Conservation (phyloP, 257 asterid species). For the Lavandula angustifolia region DNA sequence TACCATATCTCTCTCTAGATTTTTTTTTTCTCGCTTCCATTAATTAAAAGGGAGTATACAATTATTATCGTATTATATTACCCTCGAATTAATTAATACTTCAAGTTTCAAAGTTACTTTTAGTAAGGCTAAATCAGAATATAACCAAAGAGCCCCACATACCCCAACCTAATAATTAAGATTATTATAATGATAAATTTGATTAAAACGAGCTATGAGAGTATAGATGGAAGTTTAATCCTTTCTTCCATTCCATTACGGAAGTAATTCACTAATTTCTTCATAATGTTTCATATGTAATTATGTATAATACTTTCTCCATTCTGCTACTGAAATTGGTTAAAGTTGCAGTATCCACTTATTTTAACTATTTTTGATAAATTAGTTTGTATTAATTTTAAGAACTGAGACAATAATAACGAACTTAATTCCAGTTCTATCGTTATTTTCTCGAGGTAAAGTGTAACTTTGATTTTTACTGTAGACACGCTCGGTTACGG, state of each 20-base stretch:
- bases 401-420: too few species aligned
- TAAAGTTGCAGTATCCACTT: too few species aligned
- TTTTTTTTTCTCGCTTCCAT: slow-evolving; percentile 35
- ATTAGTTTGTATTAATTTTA: too few species aligned
- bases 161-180: slow-evolving; percentile 10
- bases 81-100: slow-evolving; percentile 23
- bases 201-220: too few species aligned
- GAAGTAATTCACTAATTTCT: too few species aligned
- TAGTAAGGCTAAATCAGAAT: slow-evolving; percentile 37
- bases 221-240: too few species aligned
- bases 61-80: slow-evolving; percentile 23
- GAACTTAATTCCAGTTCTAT: too few species aligned
- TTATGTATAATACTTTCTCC: too few species aligned
- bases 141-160: slow-evolving; percentile 33
- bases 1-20: slow-evolving; percentile 40
- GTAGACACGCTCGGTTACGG: slow-evolving; percentile 29
- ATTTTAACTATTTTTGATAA: too few species aligned
- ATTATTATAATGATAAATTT: neutral
- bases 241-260: too few species aligned
- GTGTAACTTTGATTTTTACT: slow-evolving; percentile 24
- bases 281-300: too few species aligned
- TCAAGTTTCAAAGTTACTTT: slow-evolving; percentile 36
- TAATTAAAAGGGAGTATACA: slow-evolving; percentile 17
- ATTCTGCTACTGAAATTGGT: too few species aligned
- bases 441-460: slow-evolving; percentile 18